Base-by-base conservation (phyloP, 169 alveolate genomes). In the Plasmodium relictum region DNA sequence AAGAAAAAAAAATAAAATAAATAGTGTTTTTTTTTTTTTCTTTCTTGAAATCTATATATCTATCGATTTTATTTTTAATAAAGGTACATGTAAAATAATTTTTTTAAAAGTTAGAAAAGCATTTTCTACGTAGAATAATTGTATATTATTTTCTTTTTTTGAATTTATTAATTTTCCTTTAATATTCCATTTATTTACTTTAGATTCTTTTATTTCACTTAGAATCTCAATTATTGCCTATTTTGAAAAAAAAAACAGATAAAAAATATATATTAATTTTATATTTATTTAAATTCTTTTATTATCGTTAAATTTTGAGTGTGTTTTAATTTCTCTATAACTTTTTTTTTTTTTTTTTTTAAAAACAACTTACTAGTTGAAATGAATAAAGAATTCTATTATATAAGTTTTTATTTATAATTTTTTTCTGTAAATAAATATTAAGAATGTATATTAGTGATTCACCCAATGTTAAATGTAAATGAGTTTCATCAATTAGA, bases 111-210 rank as follows among this genome's bases (percentile, higher is more conserved):
- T 50, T 7, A 83, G 91, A 45, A 69, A 70, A 16, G 91, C 91
- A 61, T 83, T 68, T 59, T 83, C 85, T 37, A 83, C 71, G 41
- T 68, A 83, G 6, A 83, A n/a, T 9, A 83, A 18, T 44, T 69
- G 80, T 44, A 66, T 26, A 44, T 83, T 83, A 31, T 83, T 83
- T 83, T 83, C 91, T 39, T 83, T 83, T 68, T 83, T 83, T 8
- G 54, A 52, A 41, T 83, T 83, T 70, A 83, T 66, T 24, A 83
- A 26, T 42, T 31, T 83, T 58, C 91, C 91, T 44, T 58, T 66
- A 31, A 83, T 68, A 41, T 58, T 66, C 91, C 91, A 83, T 31
- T 68, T 83, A 14, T 14, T 68, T n/a, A 59, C 73, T 83, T 59
- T 83, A 14, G 63, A 31, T 26, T 83, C 83, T 41, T 69, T 83